Base-by-base conservation (phyloP, 78 protist genomes). In the Dictyostelium intermedium region DNA sequence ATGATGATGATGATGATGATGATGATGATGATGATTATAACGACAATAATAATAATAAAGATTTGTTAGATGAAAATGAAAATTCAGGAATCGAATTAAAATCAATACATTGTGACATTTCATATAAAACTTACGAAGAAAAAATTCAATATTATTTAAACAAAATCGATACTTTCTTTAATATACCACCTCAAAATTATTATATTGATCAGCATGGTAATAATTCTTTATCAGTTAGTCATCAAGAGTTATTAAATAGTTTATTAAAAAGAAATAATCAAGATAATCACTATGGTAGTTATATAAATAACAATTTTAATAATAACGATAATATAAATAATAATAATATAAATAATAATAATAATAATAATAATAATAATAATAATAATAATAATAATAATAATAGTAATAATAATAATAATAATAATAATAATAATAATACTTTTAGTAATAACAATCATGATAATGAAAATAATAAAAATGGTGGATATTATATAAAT, bases 101-200 rank as follows among this genome's bases (percentile, higher is more conserved):
- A 56, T 56, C 76, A 56, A 82, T 56, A 32, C 18, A 32, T 18
- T 82, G 70, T 35, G 86, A 82, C 18, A 50, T 56, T 32, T 27
- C 74, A 27, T 82, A 56, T 60, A 30, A 25, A 60, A 56, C 70
- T 4, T 27, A 50, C 18, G 86, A 82, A 82, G 86, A 82, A 23
- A 82, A 30, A 37, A 82, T 34, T 35, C 86, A 56, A 50, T 82
- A 25, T 39, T 82, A 82, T 60, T 20, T 82, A 35, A 82, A 34
- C 9, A 82, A 82, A 82, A 35, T 82, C 4, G 74, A 82, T 82
- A 30, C n/a, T 13, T 72, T 72, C 27, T 72, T 72, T 72, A 72
- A 34, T 18, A 35, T 34, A 27, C 79, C 79, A 34, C 74, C 74
- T 27, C 74, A 66, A 10, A 34, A 7, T 30, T 72, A 30, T 72